Base-by-base conservation (phyloP, 2,329 filamentous ascomycete genomes). In the Aureobasidium zeae region DNA sequence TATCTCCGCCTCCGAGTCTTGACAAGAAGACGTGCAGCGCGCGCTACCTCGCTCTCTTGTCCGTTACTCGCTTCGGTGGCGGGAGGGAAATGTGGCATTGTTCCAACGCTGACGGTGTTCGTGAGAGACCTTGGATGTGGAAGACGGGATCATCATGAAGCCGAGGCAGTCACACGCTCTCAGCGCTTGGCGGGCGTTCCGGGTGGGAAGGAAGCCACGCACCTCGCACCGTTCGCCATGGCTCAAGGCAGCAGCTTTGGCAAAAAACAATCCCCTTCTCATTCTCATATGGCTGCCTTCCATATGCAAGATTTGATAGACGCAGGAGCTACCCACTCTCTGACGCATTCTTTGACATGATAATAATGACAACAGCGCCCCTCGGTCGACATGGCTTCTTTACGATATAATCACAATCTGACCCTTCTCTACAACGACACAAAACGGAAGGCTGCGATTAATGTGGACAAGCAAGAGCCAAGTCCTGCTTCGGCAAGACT, bases 1-100 rank as follows among this genome's bases (percentile, higher is more conserved):
- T 86, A 93, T 54, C 81, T 78, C 52, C 83, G 81, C 11, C 86
- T 76, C 38, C 86, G 74, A 63, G 93, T 93, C 63, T 83, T 86
- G 19, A 76, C 65, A 24, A 70, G 67, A 37, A 86, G 73, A 35
- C 67, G 67, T 49, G 53, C 39, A 35, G 36, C 33, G 46, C 45
- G 38, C 53, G 58, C 35, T 54, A 22, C 29, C 12, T 47, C 32
- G 15, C 26, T 49, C 26, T 46, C 47, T 15, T 29, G 38, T 4
- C 33, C 33, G 15, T 32, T 28, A 19, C 3, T 12, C 16, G 29
- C 13, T 28, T 33, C 22, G 8, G 13, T 12, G 16, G 39, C 29
- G 15, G 39, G 21, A n/a, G 39, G 39, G n/a, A 43, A 43, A 28
- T 43, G 39, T 34, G 39, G 39, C 39, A 43, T 43, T 31, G 11